Evolutionary conservation across 78 protist species (phyloP).

Genomic region (Bigelowiella natans): DNA sequence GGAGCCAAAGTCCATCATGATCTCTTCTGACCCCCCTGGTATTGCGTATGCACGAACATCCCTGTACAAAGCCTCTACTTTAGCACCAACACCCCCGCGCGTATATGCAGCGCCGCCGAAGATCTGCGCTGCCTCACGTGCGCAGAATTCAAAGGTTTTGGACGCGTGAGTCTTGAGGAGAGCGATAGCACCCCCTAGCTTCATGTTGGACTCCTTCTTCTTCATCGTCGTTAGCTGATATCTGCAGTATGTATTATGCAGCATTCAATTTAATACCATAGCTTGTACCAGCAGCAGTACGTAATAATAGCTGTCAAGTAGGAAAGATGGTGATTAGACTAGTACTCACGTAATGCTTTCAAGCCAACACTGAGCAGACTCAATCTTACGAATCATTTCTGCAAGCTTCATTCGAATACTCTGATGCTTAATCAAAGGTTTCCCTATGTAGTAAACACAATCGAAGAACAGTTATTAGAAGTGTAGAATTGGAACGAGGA

Average conservation of each 20-base stretch:
- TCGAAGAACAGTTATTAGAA: not conserved
- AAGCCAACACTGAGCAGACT: conserved; percentile 20
- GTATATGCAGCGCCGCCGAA: conserved; percentile 36
- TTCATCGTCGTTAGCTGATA: too few species aligned
- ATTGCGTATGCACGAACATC: conserved; percentile 39
- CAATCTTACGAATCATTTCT: conserved; percentile 23
- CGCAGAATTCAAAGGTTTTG: conserved; percentile 36
- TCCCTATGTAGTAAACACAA: not conserved
- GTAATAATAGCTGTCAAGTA: not conserved
- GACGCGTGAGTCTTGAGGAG: conserved; percentile 44
- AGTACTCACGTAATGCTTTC: conserved; percentile 33
- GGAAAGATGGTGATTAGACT: not conserved
- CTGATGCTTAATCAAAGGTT: conserved; percentile 34
- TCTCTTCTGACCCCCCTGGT: conserved; percentile 40
- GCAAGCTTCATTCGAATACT: conserved; percentile 30
- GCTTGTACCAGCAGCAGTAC: too few species aligned
- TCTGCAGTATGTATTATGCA: too few species aligned
- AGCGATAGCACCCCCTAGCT: conserved; percentile 30
- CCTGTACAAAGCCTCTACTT: conserved; percentile 43
- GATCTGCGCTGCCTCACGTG: conserved; percentile 33
- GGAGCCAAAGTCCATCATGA: conserved; percentile 31
- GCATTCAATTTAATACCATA: too few species aligned
- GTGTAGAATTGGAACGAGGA: too few species aligned
- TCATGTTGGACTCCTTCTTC: too few species aligned
- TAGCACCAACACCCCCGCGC: conserved; percentile 25